phyloP scores from a whole-genome alignment of 2,329 filamentous ascomycete species.

The Aureobasidium sp. region DNA sequence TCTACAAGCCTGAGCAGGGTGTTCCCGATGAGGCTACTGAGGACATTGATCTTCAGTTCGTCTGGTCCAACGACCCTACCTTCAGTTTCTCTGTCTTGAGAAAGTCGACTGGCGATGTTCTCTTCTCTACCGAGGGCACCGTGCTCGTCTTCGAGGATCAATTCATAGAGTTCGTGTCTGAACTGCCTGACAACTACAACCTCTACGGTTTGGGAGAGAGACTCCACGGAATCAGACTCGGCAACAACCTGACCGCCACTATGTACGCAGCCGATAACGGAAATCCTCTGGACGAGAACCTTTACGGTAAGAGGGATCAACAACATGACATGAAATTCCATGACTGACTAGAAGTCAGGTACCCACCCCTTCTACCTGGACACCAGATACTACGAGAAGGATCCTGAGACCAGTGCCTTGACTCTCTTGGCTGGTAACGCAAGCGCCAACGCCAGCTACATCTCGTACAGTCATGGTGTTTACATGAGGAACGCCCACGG shows the following conservation, averaged over 20 bases:
- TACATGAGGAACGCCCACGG: constrained; percentile 69
- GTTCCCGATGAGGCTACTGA: constrained; percentile 33
- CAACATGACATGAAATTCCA: too few relatives aligned
- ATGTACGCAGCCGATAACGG: constrained; percentile 60
- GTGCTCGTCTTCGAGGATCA: constrained; percentile 67
- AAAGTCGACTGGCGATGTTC: constrained; percentile 51
- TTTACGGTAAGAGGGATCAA: constrained; percentile 50
- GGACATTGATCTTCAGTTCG: constrained; percentile 41
- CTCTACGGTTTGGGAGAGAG: constrained; percentile 66
- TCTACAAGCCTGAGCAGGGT: constrained; percentile 47
- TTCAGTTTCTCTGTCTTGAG: constrained; percentile 50
- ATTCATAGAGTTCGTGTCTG: constrained; percentile 63
- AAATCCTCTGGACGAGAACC: constrained; percentile 52
- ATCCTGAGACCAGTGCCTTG: constrained; percentile 38
- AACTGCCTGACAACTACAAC: constrained; percentile 62
- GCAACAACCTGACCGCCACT: constrained; percentile 62
- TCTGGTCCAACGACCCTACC: constrained; percentile 48
- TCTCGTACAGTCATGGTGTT: constrained; percentile 64
- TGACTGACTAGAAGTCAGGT: too few relatives aligned
- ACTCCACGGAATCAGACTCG: constrained; percentile 61
- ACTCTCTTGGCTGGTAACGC: constrained; percentile 47
- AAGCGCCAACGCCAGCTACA: constrained; percentile 46
- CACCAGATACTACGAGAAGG: constrained; percentile 61
- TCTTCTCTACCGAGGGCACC: constrained; percentile 58
- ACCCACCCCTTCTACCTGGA: constrained; percentile 72